Evolutionary conservation across 352 stramenopile species (phyloP).

Genomic region (Globisporangium takayamanum): DNA sequence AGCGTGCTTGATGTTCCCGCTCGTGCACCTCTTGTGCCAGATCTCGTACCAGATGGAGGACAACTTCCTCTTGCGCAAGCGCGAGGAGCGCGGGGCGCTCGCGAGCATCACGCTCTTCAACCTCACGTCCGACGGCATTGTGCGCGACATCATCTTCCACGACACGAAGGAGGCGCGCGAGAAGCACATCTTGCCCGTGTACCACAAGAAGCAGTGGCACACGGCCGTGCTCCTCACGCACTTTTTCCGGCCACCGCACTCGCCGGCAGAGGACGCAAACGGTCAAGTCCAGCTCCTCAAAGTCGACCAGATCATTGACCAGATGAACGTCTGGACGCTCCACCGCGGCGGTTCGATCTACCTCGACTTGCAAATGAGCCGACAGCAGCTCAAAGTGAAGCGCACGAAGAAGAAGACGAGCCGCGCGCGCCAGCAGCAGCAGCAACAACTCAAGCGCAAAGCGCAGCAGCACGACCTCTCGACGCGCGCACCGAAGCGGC

Average conservation of each 20-base stretch:
- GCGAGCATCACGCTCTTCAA: conserved; percentile 82
- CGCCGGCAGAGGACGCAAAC: conserved; percentile 59
- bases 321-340: conserved; percentile 83
- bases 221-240: conserved; percentile 79
- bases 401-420: conserved; percentile 33
- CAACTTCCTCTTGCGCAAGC: conserved; percentile 72
- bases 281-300: conserved; percentile 81
- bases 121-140: conserved; percentile 79
- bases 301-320: conserved; percentile 83
- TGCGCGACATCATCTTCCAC: conserved; percentile 83
- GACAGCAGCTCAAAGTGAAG: conserved; percentile 80
- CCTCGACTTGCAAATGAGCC: conserved; percentile 82
- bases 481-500: conserved; percentile 32
- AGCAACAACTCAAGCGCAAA: conserved; percentile 34
- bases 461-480: conserved; percentile 18
- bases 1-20: conserved; percentile 72
- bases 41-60: conserved; percentile 88
- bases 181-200: conserved; percentile 77
- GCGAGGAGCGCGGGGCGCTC: conserved; percentile 72
- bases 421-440: neutral
- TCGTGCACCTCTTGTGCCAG: conserved; percentile 80
- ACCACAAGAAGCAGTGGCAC: conserved; percentile 85
- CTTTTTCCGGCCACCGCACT: conserved; percentile 71
- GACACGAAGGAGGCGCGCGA: conserved; percentile 82
- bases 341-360: conserved; percentile 83